Evolutionary conservation across 441 rosid species (phyloP), one percentile per base, ranked within the genome.

Genomic region (Erysimum pusillum): DNA sequence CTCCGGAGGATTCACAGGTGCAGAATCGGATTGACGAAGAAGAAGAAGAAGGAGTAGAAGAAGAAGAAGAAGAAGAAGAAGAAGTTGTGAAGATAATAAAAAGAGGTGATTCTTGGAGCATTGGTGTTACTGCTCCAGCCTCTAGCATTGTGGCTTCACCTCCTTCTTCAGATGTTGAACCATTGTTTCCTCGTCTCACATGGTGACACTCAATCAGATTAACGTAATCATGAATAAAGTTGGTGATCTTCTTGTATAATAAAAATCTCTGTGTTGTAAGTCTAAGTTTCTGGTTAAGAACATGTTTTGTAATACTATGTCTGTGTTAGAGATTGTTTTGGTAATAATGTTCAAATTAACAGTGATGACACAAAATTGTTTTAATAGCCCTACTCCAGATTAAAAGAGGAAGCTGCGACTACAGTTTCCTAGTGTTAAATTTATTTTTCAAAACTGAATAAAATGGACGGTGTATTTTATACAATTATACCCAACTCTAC

Each of bases 161-260:
- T 25, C 28, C 28, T 25, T 22, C 25, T 22, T 25, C 28, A 51
- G 65, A 68, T 53, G 70, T 22, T 61, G 45, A 67, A 67, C 73
- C 74, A 59, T 57, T 57, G 72, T 75, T 67, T 75, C 41, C 61
- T 69, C 74, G 18, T 44, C 31, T 34, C 63, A 69, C 78, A 8
- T 49, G 45, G 73, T 67, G 74, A 75, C 17, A 74, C 17, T 57
- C 41, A 28, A 32, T 12, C 54, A 25, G 28, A 25, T 25, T 25
- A 25, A 25, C 2, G 28, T 25, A 25, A 25, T 25, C 3, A 25
- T 25, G 28, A 2, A 1, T 25, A 25, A 25, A 25, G 1, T 25
- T 25, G 28, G 3, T 25, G 28, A 1, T 25, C 28, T 25, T 25
- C 28, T 25, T 25, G 28, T 25, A 25, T 25, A 1, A 25, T 25